Percentiles rank a stretch among this genome's conserved stretches.
Evolutionary conservation across 768 basidiomycete genomes (phyloP).

Genomic region (Russula ochroleuca): DNA sequence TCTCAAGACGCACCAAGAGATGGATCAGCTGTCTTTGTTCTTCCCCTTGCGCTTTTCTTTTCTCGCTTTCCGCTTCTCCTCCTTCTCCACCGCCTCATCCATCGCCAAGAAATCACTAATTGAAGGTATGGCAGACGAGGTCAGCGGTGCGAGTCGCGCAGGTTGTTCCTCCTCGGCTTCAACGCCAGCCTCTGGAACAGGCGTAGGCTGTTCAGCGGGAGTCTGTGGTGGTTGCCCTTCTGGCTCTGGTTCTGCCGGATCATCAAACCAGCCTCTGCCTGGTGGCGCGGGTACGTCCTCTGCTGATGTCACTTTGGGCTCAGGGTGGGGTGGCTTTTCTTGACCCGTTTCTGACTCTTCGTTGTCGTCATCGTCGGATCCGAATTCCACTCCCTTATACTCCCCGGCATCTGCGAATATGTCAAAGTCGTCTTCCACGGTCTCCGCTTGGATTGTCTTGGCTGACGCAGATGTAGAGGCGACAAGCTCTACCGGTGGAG

Average conservation of each 20-base stretch:
- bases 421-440: slow-evolving; percentile 66
- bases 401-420: slow-evolving; percentile 86
- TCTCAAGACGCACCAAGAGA: not conserved
- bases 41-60: slow-evolving; percentile 70
- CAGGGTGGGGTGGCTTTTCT: not conserved
- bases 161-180: slow-evolving; percentile 44
- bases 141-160: slow-evolving; percentile 65
- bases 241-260: slow-evolving; percentile 1
- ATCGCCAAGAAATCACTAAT: slow-evolving; percentile 78
- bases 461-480: slow-evolving; percentile 20
- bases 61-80: slow-evolving; percentile 63
- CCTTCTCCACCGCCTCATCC: slow-evolving; percentile 61
- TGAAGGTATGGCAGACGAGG: slow-evolving; percentile 76
- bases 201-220: slow-evolving; percentile 17
- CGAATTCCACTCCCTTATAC: slow-evolving; percentile 65
- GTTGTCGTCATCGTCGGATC: slow-evolving; percentile 38
- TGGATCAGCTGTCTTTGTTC: slow-evolving; percentile 33
- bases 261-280: slow-evolving; percentile 22
- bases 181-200: slow-evolving; percentile 39
- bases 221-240: slow-evolving; percentile 3
- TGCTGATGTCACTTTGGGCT: not conserved
- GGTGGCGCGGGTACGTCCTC: not conserved
- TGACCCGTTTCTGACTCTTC: not conserved
- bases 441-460: slow-evolving; percentile 37
- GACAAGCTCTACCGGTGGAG: slow-evolving; percentile 5